These are phyloP conservation scores for Yamadazyma paraphyllophila DNA, from an alignment of 805 yeast genomes.

Conservation along the genomic window DNA sequence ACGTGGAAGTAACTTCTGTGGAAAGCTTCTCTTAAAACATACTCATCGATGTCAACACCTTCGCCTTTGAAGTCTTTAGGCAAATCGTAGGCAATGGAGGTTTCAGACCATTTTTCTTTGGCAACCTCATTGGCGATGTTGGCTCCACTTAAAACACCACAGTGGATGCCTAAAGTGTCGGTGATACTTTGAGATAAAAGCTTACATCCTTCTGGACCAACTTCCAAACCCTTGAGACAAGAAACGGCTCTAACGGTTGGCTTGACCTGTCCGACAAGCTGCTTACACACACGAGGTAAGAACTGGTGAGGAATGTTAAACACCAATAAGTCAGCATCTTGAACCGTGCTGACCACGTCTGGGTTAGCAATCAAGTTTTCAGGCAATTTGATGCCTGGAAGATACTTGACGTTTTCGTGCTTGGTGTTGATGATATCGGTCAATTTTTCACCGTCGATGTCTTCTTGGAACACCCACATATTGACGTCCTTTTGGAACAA, in stretches of 20 bases:
- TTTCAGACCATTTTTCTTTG: slow-evolving; percentile 92
- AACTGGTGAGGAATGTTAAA: slow-evolving; percentile 98
- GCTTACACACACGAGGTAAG: slow-evolving; percentile 69
- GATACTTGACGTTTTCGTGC: slow-evolving; percentile 92
- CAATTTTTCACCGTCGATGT: slow-evolving; percentile 70
- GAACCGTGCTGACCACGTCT: slow-evolving; percentile 69
- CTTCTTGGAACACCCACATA: slow-evolving; percentile 97
- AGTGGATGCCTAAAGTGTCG: slow-evolving; percentile 77
- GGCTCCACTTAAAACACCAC: slow-evolving; percentile 98
- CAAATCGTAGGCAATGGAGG: slow-evolving; percentile 85
- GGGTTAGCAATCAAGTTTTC: slow-evolving; percentile 87
- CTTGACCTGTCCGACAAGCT: slow-evolving; percentile 72
- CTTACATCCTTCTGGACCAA: slow-evolving; percentile 79
- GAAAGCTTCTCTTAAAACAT: slow-evolving; percentile 75
- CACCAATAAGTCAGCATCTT: slow-evolving; percentile 80
- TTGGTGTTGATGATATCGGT: slow-evolving; percentile 86
- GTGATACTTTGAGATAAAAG: slow-evolving; percentile 77
- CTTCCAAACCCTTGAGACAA: slow-evolving; percentile 93
- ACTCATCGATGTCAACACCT: slow-evolving; percentile 71
- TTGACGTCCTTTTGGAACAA: slow-evolving; percentile 72
- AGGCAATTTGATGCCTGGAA: slow-evolving; percentile 87
- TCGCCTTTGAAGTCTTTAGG: slow-evolving; percentile 68
- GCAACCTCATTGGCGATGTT: slow-evolving; percentile 98
- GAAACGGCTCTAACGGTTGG: slow-evolving; percentile 83
- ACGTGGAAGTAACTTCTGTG: slow-evolving; percentile 99